Evolutionary conservation across 352 stramenopile genomes (phyloP).

Genomic region (Phytophthora citricola): DNA sequence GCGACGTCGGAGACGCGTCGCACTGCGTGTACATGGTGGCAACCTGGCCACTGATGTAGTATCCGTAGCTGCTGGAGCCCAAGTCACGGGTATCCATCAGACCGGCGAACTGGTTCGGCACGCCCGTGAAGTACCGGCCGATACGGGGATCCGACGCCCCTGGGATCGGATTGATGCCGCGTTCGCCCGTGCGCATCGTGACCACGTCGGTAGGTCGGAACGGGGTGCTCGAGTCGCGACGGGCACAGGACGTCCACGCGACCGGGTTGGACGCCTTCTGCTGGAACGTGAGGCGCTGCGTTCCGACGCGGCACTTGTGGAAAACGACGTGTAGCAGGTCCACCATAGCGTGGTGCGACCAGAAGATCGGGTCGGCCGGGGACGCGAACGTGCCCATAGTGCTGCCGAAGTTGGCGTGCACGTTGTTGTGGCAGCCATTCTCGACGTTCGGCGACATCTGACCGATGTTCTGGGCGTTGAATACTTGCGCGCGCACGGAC

Average conservation of each 20-base stretch:
- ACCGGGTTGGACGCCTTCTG: slow-evolving; percentile 58
- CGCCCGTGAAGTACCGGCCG: slow-evolving; percentile 42
- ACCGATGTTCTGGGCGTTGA: slow-evolving; percentile 57
- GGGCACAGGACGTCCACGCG: slow-evolving; percentile 57
- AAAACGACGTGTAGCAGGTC: slow-evolving; percentile 73
- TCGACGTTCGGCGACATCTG: slow-evolving; percentile 61
- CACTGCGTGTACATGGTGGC: slow-evolving; percentile 53
- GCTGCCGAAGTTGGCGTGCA: slow-evolving; percentile 60
- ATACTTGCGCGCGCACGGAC: slow-evolving; percentile 58
- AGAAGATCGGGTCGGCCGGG: slow-evolving; percentile 74
- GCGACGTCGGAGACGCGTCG: slow-evolving; percentile 33
- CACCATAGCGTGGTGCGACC: slow-evolving; percentile 75
- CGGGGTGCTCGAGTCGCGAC: slow-evolving; percentile 31
- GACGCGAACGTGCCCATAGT: slow-evolving; percentile 65
- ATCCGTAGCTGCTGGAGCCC: slow-evolving; percentile 61
- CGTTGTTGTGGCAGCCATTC: slow-evolving; percentile 64
- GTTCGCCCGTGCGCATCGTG: slow-evolving; percentile 52
- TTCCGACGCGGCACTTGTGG: slow-evolving; percentile 73
- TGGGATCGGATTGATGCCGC: slow-evolving; percentile 42
- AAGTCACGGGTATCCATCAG: slow-evolving; percentile 59
- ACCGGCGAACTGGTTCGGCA: slow-evolving; percentile 50
- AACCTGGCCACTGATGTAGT: slow-evolving; percentile 52
- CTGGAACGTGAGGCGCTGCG: slow-evolving; percentile 42
- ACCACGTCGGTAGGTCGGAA: slow-evolving; percentile 59
- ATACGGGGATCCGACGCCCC: slow-evolving; percentile 38